Percentiles rank a stretch among this genome's conserved stretches.
phyloP scores from a whole-genome alignment of 2,329 filamentous ascomycete genomes.

The Colletotrichum acutatum region DNA sequence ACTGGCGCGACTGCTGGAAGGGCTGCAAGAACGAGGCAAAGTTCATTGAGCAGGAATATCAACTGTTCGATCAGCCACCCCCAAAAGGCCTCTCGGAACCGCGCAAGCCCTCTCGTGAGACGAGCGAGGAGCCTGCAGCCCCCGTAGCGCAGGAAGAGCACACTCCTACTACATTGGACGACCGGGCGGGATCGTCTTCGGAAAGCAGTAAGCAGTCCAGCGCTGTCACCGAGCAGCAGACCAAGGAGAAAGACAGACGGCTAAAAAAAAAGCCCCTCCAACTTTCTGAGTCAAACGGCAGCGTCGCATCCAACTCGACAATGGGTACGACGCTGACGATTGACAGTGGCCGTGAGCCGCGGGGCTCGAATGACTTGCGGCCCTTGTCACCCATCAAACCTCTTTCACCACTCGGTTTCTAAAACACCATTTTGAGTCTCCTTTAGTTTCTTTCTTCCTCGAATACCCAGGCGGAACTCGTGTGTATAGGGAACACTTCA shows the following conservation, averaged over 20 bases:
- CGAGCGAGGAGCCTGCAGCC: slow-evolving; percentile 9
- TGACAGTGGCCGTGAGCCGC: slow-evolving; percentile 53
- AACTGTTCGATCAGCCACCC: slow-evolving; percentile 67
- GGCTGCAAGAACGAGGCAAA: slow-evolving; percentile 91
- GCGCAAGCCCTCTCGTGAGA: slow-evolving; percentile 37
- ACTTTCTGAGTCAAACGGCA: slow-evolving; percentile 55
- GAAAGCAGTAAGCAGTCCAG: slow-evolving; percentile 69
- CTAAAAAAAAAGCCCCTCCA: slow-evolving; percentile 58
- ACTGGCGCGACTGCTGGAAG: slow-evolving; percentile 98
- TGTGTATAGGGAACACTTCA: slow-evolving; percentile 26
- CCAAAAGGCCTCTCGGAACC: slow-evolving; percentile 59
- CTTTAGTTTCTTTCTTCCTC: slow-evolving; percentile 36
- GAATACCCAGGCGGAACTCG: slow-evolving; percentile 35
- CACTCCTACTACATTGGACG: slow-evolving; percentile 42
- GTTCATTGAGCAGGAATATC: slow-evolving; percentile 77
- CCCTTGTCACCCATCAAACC: slow-evolving; percentile 75
- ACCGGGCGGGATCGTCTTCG: slow-evolving; percentile 63
- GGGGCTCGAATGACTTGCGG: slow-evolving; percentile 57
- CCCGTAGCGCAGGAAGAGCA: slow-evolving; percentile 32
- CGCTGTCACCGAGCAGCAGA: slow-evolving; percentile 41
- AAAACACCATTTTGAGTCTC: slow-evolving; percentile 35
- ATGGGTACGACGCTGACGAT: slow-evolving; percentile 59
- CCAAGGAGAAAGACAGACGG: slow-evolving; percentile 42
- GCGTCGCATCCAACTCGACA: slow-evolving; percentile 55
- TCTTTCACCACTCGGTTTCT: slow-evolving; percentile 71